A percentile compares a stretch with the other conserved stretches of the same genome.
Evolutionary conservation across 1,284 basidiomycete species (phyloP).

Genomic region (Apiotrichum mycotoxinovorans): DNA sequence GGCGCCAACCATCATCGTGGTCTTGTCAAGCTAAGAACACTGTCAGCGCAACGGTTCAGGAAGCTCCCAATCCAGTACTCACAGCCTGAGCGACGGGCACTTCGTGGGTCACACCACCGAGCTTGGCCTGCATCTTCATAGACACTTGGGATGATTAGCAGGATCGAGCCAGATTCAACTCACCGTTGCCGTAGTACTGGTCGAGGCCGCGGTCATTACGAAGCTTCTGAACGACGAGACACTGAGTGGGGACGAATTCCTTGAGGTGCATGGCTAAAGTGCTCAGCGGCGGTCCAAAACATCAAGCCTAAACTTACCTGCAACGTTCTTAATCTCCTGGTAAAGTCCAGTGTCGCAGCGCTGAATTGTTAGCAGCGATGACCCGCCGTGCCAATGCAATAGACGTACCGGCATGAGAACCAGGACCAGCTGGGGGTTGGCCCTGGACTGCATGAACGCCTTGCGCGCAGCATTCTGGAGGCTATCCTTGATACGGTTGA

Average conservation of each 20-base stretch:
- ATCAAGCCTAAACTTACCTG: conserved; percentile 18
- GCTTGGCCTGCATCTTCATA: conserved; percentile 53
- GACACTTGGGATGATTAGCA: conserved; percentile 7
- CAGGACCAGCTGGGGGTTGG: conserved; percentile 45
- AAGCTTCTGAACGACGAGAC: conserved; percentile 46
- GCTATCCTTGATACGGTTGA: not conserved
- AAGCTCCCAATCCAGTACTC: not conserved
- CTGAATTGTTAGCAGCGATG: conserved; percentile 13
- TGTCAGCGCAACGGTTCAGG: conserved; percentile 3
- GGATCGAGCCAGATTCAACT: conserved; percentile 8
- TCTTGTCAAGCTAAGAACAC: conserved; percentile 31
- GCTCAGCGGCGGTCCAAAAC: not conserved
- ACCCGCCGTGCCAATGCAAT: no score
- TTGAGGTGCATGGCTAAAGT: conserved; percentile 12
- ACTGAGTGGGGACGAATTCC: conserved; percentile 37
- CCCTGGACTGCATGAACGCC: conserved; percentile 33
- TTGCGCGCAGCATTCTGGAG: conserved; percentile 27
- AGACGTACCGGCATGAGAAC: conserved; percentile 41
- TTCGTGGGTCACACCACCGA: conserved; percentile 52
- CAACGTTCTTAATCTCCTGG: conserved; percentile 48
- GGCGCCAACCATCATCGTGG: conserved; percentile 52
- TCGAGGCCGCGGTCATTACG: conserved; percentile 42
- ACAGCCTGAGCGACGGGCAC: conserved; percentile 27
- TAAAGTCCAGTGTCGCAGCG: conserved; percentile 45
- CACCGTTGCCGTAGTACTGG: conserved; percentile 52